These are phyloP conservation scores for Leccinum sublutescens DNA, from an alignment of 768 basidiomycete genomes.

Conservation along the genomic window DNA sequence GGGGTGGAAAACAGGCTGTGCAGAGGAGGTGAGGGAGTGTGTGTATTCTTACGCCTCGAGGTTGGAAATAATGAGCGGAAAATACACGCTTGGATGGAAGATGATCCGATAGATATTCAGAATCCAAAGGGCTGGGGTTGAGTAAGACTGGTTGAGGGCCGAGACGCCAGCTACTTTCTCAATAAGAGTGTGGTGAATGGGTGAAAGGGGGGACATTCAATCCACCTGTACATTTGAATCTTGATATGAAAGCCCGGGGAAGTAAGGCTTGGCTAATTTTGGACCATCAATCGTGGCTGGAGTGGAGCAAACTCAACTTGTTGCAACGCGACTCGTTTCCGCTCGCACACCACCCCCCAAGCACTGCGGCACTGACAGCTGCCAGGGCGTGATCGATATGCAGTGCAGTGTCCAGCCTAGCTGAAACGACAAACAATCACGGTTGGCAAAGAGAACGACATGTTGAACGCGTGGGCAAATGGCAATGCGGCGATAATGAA, in stretches of 20 bases:
- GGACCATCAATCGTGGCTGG: conserved; percentile 12
- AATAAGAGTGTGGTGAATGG: conserved; percentile 10
- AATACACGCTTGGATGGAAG: conserved; percentile 7
- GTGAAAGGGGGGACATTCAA: conserved; percentile 5
- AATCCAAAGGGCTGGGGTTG: conserved; percentile 1
- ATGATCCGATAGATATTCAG: conserved; percentile 15
- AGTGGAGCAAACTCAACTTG: background rate
- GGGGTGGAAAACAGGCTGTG: conserved; percentile 10
- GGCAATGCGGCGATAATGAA: conserved; percentile 19
- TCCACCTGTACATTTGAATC: background rate
- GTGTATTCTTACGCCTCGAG: conserved; percentile 17
- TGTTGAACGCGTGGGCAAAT: conserved; percentile 6
- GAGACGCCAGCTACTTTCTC: background rate
- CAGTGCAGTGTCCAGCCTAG: conserved; percentile 1
- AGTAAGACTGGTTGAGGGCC: background rate
- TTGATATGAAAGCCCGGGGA: conserved; percentile 15
- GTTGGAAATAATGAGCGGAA: conserved; percentile 8
- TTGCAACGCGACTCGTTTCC: conserved; percentile 26
- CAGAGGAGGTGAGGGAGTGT: conserved; percentile 10
- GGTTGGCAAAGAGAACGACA: conserved; percentile 7
- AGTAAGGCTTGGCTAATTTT: conserved; percentile 7
- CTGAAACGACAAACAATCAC: conserved; percentile 1
- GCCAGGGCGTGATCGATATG: conserved; percentile 17
- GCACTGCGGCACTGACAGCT: background rate
- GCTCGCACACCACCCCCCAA: conserved; percentile 4